Base-by-base conservation (phyloP, 2,329 filamentous ascomycete species). In the Aureobasidium subglaciale region DNA sequence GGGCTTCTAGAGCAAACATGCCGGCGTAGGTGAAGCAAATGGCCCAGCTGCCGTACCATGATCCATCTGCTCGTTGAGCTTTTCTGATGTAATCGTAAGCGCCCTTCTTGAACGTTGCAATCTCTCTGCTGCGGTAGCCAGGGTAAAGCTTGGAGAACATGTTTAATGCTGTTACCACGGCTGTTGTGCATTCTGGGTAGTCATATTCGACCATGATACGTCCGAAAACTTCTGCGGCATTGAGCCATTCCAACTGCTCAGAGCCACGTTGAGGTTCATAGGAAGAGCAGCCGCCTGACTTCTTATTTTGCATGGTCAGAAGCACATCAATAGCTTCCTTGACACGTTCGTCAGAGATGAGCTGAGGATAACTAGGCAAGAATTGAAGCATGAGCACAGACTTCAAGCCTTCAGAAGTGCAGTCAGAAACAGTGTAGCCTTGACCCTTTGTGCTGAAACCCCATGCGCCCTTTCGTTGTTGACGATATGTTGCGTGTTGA, bases 181-280 rank as follows among this genome's bases (percentile, higher is more conserved):
- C 91, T 2, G 93, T 97, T 0, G 93, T 99, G 75, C 93, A 99
- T 71, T 99, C 93, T 0, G 92, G 90, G 66, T 99, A 97, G 69
- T 96, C 90, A 69, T 99, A 99, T 67, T 97, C 92, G 54, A 99
- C 86, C 93, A 99, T 99, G 73, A 99, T 99, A 18, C 85, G 82
- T 13, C 90, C 91, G 70, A 99, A 99, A 0, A 99, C 91, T 69
- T 99, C 93, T 1, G 93, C 93, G 0, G 92, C 92, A 65, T 99
- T 99, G 40, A 99, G 80, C 68, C 85, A 79, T 70, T 99, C 93
- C 62, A 97, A 70, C 62, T 81, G 82, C 62, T 87, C 79, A 9
- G 88, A 86, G 2, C 87, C 92, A 24, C 93, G 83, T 1, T 86
- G 86, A 1, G 82, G 82, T 67, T 99, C 93, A 68, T 99, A 99